Percentiles rank a stretch among this genome's conserved stretches.
These are phyloP conservation scores for Ceratocystis diversiconidia DNA, from an alignment of 2,329 filamentous ascomycete genomes.

Conservation along the genomic window DNA sequence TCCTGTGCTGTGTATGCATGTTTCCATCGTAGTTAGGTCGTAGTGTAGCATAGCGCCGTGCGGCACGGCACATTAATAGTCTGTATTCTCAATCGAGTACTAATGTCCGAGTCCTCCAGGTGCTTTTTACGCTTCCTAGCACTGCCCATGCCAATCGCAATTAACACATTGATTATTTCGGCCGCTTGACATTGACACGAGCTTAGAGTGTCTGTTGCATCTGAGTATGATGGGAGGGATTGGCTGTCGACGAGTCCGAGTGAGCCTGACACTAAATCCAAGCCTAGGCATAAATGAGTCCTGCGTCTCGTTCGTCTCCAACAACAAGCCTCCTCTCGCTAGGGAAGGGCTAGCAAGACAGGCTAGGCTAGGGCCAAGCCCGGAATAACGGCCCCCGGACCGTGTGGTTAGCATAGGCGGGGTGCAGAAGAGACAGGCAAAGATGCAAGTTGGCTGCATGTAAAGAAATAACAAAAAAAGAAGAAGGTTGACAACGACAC, in stretches of 20 bases:
- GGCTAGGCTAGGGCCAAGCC: not conserved
- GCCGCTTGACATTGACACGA: not conserved
- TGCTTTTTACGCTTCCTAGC: not conserved
- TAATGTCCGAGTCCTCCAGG: not conserved
- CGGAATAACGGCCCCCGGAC: not conserved
- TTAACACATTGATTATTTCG: not conserved
- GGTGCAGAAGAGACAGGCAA: not conserved
- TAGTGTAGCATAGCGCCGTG: not conserved
- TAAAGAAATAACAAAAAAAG: not conserved
- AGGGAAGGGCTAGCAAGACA: not conserved
- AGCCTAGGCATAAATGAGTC: too few species aligned
- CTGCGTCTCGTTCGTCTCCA: too few species aligned
- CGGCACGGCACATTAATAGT: not conserved
- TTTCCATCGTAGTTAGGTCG: not conserved
- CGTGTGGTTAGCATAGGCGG: not conserved
- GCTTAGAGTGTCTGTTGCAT: not conserved
- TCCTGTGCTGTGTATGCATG: not conserved
- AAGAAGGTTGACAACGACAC: not conserved
- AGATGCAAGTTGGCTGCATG: not conserved
- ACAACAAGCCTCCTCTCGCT: not conserved
- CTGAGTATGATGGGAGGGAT: not conserved
- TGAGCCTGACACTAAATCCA: not conserved
- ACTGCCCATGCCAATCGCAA: not conserved
- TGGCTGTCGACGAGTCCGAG: not conserved
- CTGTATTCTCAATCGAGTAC: not conserved